Evolutionary conservation across 495 filamentous ascomycete genomes (phyloP), one percentile per base, ranked within the genome.

Genomic region (Aspergillus avenaceus): DNA sequence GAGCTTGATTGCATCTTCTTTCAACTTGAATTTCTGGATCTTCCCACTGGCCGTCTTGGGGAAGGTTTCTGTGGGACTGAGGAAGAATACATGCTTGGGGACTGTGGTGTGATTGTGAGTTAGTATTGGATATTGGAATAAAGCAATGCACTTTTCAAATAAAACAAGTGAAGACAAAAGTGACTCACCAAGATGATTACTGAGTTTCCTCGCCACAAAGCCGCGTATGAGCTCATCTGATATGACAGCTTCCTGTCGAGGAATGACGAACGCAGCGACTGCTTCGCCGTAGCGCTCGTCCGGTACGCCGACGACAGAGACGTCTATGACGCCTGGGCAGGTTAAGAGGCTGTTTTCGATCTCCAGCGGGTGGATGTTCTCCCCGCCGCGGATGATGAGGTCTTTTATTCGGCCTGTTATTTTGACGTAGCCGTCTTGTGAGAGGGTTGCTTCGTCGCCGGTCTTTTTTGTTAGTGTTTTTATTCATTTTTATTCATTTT

Each of bases 41-140:
- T 98, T 98, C 25, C 93, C 93, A 63, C 90, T 96, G 16, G 90
- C 87, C 18, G 93, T 98, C 76, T 96, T 97, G 7, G 93, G 93
- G 59, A 88, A 93, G 8, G 80, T 75, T 0, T 83, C 79, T 2
- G 56, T 54, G 2, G 62, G 55, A 4, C 45, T 46, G 2, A 87
- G 72, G 76, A 88, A 95, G 67, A 95, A 97, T 26, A 97, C 83
- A 64, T 95, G 81, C 65, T 91, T 95, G 0, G 93, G 93, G 44
- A 88, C 90, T 78, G 16, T 36, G 8, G 24, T 22, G 8, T 28
- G 32, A 52, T 24, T 49, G 22, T 11, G 27, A 22, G 16, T 24
- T 1, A 16, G 27, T 37, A 22, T 40, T 26, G 45, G 23, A 19
- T 48, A 16, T n/a, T n/a, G n/a, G n/a, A n/a, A n/a, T n/a, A n/a